Base-by-base conservation (phyloP, 2,329 filamentous ascomycete genomes). In the Trichoderma koningiopsis region DNA sequence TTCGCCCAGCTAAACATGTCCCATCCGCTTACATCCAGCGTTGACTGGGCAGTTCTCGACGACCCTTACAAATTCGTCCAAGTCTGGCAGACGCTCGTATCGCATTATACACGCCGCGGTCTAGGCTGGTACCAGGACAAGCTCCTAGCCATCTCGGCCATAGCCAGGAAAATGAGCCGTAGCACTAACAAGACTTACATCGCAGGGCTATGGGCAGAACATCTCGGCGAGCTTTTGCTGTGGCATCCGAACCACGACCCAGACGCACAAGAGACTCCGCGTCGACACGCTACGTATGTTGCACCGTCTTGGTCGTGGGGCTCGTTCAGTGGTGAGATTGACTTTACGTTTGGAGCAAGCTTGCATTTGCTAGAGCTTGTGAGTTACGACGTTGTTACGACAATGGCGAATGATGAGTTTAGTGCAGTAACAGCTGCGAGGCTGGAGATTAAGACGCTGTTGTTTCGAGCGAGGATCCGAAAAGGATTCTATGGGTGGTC, bases 281-380 rank as follows among this genome's bases (percentile, higher is more conserved):
- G 53, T 11, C 27, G 63, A 27, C 63, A 66, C 16, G 37, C 52
- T 22, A 49, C 63, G 0, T 66, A 66, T 5, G 63, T 66, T 49
- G 63, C 63, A 37, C 63, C 63, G 14, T 66, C 63, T 13, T 66
- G 63, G 63, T 66, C 63, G 4, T 66, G 63, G 63, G 63, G 24
- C 13, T 35, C 63, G 4, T 58, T 47, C 5, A 66, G 53, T 19
- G 63, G 63, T 3, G 63, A 66, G 53, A 58, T 66, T 66, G 63
- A 58, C 27, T 66, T 47, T 58, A 47, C 52, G n/a, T 35, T n/a
- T 35, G 63, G 63, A 0, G 35, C 63, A 19, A 27, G 13, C 13
- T 24, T 66, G 63, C 27, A 66, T 49, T 49, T 58, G 53, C 37
- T 66, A 2, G 53, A 66, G 13, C 1, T 35, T 27, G 53, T 58